Percentiles rank a stretch among this genome's conserved stretches.
These are phyloP conservation scores for Draba incana DNA, from an alignment of 345 rosid genomes.

Conservation along the genomic window DNA sequence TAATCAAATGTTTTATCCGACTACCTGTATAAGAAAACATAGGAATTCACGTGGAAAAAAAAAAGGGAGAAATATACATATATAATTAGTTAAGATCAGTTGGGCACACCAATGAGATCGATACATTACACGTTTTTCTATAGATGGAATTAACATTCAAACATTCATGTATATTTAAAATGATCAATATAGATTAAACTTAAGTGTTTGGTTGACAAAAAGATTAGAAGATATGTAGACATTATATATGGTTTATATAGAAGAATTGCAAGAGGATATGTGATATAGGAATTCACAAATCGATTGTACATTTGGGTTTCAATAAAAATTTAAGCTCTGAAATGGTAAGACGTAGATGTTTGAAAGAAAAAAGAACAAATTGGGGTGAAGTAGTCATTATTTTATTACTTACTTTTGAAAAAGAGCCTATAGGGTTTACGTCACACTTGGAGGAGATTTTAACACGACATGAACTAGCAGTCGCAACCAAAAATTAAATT, in stretches of 20 bases:
- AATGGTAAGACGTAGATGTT: not conserved
- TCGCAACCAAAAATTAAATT: conserved; percentile 18
- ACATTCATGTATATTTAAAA: too few species aligned
- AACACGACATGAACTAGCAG: conserved; percentile 30
- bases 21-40: not conserved
- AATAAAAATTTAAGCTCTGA: conserved; percentile 4
- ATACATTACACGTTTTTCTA: too few species aligned
- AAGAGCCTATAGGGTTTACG: conserved; percentile 35
- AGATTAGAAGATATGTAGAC: too few species aligned
- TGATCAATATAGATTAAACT: too few species aligned
- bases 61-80: not conserved
- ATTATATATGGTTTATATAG: too few species aligned
- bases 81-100: not conserved
- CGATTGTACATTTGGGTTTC: conserved; percentile 1
- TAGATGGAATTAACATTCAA: too few species aligned
- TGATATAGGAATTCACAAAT: conserved; percentile 4
- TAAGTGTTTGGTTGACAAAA: too few species aligned
- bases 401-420: not conserved
- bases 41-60: not conserved
- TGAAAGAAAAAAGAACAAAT: too few species aligned
- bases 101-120: not conserved
- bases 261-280: too few species aligned
- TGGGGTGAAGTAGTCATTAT: too few species aligned
- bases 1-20: too few species aligned
- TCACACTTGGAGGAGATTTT: conserved; percentile 32